These are phyloP conservation scores for Phycomyces blakesleeanus DNA, from an alignment of 192 early-diverging fungal genomes.

Conservation along the genomic window DNA sequence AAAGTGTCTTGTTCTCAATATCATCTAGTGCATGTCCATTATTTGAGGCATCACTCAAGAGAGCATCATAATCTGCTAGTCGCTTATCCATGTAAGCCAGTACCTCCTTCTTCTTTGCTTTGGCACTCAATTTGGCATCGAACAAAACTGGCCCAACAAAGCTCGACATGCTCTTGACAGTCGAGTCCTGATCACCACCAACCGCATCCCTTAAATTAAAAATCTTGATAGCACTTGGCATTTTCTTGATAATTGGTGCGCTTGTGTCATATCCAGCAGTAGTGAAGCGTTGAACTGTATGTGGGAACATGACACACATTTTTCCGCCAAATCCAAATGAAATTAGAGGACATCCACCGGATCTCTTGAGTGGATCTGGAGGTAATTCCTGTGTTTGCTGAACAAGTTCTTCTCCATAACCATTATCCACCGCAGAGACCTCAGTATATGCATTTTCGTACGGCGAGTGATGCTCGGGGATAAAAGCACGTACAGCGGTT, in stretches of 20 bases:
- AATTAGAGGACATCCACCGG: slow-evolving; percentile 53
- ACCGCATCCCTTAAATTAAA: slow-evolving; percentile 45
- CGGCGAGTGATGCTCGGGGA: not conserved
- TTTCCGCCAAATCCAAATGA: slow-evolving; percentile 77
- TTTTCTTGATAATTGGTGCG: slow-evolving; percentile 38
- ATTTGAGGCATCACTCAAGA: not conserved
- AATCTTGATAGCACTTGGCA: slow-evolving; percentile 51
- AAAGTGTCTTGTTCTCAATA: slow-evolving; percentile 26
- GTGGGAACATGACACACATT: slow-evolving; percentile 65
- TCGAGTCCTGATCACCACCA: slow-evolving; percentile 3
- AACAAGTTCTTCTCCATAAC: not conserved
- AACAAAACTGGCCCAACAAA: slow-evolving; percentile 57
- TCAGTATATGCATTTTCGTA: not conserved
- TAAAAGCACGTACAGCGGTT: too few relatives aligned
- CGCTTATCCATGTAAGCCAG: slow-evolving; percentile 38
- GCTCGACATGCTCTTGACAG: slow-evolving; percentile 23
- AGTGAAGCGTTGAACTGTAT: slow-evolving; percentile 35
- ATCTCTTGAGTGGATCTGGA: slow-evolving; percentile 40
- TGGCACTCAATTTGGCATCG: slow-evolving; percentile 38
- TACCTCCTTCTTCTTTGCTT: slow-evolving; percentile 47
- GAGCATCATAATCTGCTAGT: slow-evolving; percentile 18
- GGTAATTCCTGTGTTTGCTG: not conserved
- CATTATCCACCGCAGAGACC: not conserved
- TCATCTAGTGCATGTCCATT: not conserved
- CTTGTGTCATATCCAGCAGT: slow-evolving; percentile 27